A percentile compares a stretch with the other conserved stretches of the same genome.
These are phyloP conservation scores for Thermomyces lanuginosus DNA, from an alignment of 2,329 filamentous ascomycete species.

Conservation along the genomic window DNA sequence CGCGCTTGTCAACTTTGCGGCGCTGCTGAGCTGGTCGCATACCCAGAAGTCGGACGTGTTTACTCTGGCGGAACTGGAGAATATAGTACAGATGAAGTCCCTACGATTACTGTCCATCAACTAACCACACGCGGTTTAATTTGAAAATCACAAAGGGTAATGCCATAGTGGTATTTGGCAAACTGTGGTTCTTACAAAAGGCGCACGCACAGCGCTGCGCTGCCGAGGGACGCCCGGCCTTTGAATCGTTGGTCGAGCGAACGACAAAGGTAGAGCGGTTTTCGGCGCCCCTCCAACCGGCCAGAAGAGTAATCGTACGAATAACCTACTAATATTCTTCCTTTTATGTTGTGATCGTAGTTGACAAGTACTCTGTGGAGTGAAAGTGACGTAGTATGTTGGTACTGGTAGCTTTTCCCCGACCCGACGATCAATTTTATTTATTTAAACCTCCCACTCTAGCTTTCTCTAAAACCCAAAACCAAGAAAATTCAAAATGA, in stretches of 20 bases:
- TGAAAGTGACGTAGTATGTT: no score
- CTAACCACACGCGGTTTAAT: slow-evolving; percentile 43
- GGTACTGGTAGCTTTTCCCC: no score
- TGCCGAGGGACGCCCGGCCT: slow-evolving; percentile 26
- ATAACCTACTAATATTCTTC: no score
- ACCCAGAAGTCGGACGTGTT: slow-evolving; percentile 51
- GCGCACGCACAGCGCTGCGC: slow-evolving; percentile 43
- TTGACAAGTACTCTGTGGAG: no score
- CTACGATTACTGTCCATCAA: no score
- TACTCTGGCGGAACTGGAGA: slow-evolving; percentile 51
- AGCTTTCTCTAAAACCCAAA: no score
- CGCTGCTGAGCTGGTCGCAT: slow-evolving; percentile 72
- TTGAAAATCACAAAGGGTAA: slow-evolving; percentile 85
- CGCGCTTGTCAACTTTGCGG: slow-evolving; percentile 62
- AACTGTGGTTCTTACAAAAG: slow-evolving; percentile 64
- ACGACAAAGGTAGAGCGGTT: no score
- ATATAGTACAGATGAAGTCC: no score
- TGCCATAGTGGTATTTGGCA: slow-evolving; percentile 63
- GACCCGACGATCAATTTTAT: background rate
- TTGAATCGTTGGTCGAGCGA: slow-evolving; percentile 27
- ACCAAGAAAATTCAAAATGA: background rate
- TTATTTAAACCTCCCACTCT: no score
- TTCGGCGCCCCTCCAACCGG: no score
- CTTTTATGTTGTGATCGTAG: no score
- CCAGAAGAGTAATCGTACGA: no score